phyloP scores from a whole-genome alignment of 2,329 filamentous ascomycete species.

The Lachnellula hyalina region DNA sequence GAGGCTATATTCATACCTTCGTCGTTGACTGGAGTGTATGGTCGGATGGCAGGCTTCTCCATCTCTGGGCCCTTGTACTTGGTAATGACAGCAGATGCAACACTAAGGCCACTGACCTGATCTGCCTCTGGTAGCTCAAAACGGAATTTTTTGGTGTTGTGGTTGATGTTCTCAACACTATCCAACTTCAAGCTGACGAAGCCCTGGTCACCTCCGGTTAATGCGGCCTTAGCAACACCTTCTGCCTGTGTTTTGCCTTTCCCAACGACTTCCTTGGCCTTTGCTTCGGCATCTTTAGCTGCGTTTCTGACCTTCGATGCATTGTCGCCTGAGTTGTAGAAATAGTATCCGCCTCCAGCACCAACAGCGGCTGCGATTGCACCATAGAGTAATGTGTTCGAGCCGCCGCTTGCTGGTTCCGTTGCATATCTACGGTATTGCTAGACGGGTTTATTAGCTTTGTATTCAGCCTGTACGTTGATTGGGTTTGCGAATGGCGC shows the following conservation, averaged over 20 bases:
- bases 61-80: constrained; percentile 82
- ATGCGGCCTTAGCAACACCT: constrained; percentile 39
- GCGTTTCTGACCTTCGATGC: constrained; percentile 47
- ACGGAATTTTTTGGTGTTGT: constrained; percentile 90
- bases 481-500: neutral
- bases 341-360: constrained; percentile 51
- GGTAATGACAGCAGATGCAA: constrained; percentile 85
- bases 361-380: constrained; percentile 56
- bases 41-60: constrained; percentile 81
- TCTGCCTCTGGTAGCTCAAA: constrained; percentile 83
- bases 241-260: constrained; percentile 6
- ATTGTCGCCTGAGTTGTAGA: constrained; percentile 40
- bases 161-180: constrained; percentile 73
- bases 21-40: constrained; percentile 89
- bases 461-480: neutral
- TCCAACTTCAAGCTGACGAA: constrained; percentile 79
- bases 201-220: constrained; percentile 85
- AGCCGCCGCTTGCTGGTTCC: constrained; percentile 41
- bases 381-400: constrained; percentile 55
- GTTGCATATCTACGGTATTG: constrained; percentile 71
- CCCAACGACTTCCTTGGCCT: constrained; percentile 40
- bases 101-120: constrained; percentile 72
- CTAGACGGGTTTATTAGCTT: constrained; percentile 34
- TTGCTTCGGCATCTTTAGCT: constrained; percentile 53
- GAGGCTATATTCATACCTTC: constrained; percentile 51